Percentiles rank a stretch among this genome's conserved stretches.
Conservation (phyloP, 2,329 filamentous ascomycete species). For the Talaromyces sp. region DNA sequence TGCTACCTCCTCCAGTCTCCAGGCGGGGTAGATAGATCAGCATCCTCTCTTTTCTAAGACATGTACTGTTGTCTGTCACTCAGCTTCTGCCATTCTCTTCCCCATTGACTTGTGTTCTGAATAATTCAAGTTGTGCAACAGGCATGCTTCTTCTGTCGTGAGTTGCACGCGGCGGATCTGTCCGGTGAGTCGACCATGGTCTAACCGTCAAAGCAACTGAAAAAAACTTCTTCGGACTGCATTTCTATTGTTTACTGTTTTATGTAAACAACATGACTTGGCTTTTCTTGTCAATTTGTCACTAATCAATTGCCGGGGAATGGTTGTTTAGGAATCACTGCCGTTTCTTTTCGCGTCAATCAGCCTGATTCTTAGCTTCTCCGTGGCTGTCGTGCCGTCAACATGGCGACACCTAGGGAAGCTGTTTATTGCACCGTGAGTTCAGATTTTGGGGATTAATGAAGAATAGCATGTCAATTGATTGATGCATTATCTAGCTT, state of each 20-base stretch:
- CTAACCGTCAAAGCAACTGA: not conserved
- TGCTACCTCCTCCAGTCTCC: not conserved
- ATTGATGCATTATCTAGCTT: conserved; percentile 55
- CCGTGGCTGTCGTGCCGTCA: not conserved
- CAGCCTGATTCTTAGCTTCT: not conserved
- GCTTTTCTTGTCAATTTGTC: not conserved
- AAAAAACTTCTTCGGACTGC: not conserved
- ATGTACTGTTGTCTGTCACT: not conserved
- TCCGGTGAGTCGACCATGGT: conserved; percentile 9
- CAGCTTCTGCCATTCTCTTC: not conserved
- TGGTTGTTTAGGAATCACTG: not conserved
- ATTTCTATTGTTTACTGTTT: not conserved
- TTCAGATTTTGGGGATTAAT: conserved; percentile 4
- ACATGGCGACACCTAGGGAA: conserved; percentile 43
- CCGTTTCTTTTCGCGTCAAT: not conserved
- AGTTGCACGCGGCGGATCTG: conserved; percentile 9
- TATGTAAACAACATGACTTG: not conserved
- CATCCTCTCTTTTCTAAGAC: not conserved
- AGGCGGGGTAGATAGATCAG: not conserved
- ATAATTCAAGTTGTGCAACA: conserved; percentile 9
- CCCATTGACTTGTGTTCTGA: not conserved
- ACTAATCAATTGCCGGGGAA: not conserved
- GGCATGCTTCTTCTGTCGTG: conserved; percentile 12
- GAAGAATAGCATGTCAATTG: not conserved
- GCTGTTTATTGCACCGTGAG: conserved; percentile 64